Evolutionary conservation across 768 basidiomycete genomes (phyloP), one percentile per base, ranked within the genome.

Genomic region (Leccinum boreale): DNA sequence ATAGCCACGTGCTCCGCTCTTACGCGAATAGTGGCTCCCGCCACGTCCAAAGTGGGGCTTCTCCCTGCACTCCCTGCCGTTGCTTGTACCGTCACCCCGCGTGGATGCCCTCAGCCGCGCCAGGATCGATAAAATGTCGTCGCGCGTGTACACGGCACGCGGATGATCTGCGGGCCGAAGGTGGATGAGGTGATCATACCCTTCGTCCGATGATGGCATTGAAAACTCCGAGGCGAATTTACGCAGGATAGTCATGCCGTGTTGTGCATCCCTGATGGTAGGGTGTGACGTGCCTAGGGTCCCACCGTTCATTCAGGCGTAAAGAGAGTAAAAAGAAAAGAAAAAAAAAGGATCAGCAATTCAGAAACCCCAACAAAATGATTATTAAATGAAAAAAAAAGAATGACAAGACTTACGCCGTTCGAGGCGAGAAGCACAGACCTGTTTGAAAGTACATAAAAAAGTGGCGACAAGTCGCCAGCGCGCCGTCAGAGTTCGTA

Each of bases 231-330:
- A 75, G 49, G 79, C 79, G 70, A 93, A 90, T 53, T 82, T 81
- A 59, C 81, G 76, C 55, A 92, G 77, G n/a, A 91, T 74, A 35
- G 75, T 72, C 64, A 86, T 65, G 19, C 83, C 89, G 46, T 82
- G 77, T 66, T 81, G 79, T 53, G 80, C 77, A 61, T 71, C 78
- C 61, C 75, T 84, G 71, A 93, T 92, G 54, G 91, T 93, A 52
- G 90, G 92, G 73, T 91, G 90, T 50, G 74, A 77, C 35, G 78
- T 79, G 64, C 90, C 90, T 92, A 67, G 47, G 62, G 53, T 47
- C 55, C 56, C 29, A 15, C n/a, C 50, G 15, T 35, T 12, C 11
- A 33, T 48, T n/a, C 15, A 28, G 9, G 47, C 47, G 26, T 17
- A 47, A 23, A 46, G 11, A 36, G 15, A 17, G 39, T n/a, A 10